These are phyloP conservation scores for Daphne laureola DNA, from an alignment of 441 rosid species.

Conservation along the genomic window DNA sequence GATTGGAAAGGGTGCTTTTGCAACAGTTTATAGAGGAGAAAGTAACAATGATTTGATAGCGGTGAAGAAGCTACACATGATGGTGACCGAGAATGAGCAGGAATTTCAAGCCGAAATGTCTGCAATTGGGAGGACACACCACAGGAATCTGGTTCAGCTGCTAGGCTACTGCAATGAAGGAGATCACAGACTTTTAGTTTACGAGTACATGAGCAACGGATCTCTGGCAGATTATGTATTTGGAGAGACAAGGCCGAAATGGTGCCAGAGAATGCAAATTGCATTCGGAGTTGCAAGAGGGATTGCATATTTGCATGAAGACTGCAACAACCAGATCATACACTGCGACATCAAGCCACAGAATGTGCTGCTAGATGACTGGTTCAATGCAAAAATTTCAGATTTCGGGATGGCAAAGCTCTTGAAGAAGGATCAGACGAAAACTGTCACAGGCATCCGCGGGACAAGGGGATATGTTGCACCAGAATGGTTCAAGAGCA, in stretches of 20 bases:
- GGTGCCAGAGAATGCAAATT: slow-evolving; percentile 27
- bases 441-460: slow-evolving; percentile 20
- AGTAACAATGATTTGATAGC: slow-evolving; percentile 9
- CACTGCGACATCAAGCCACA: slow-evolving; percentile 48
- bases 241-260: slow-evolving; percentile 18
- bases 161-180: slow-evolving; percentile 38
- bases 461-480: slow-evolving; percentile 29
- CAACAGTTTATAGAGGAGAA: slow-evolving; percentile 28
- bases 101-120: slow-evolving; percentile 28
- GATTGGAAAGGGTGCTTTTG: slow-evolving; percentile 34
- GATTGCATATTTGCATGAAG: slow-evolving; percentile 33
- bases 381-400: slow-evolving; percentile 23
- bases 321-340: slow-evolving; percentile 29
- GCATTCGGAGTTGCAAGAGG: slow-evolving; percentile 31
- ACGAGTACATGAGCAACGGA: slow-evolving; percentile 39
- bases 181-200: slow-evolving; percentile 33
- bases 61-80: slow-evolving; percentile 21
- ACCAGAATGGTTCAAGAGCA: slow-evolving; percentile 28
- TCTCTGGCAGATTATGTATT: slow-evolving; percentile 25
- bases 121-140: slow-evolving; percentile 30
- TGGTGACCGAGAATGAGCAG: slow-evolving; percentile 16
- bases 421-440: slow-evolving; percentile 21
- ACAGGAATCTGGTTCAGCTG: slow-evolving; percentile 37
- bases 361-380: slow-evolving; percentile 33
- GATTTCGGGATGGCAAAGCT: slow-evolving; percentile 48